Evolutionary conservation across 2,329 filamentous ascomycete species (phyloP).

Genomic region (Alternaria panax): DNA sequence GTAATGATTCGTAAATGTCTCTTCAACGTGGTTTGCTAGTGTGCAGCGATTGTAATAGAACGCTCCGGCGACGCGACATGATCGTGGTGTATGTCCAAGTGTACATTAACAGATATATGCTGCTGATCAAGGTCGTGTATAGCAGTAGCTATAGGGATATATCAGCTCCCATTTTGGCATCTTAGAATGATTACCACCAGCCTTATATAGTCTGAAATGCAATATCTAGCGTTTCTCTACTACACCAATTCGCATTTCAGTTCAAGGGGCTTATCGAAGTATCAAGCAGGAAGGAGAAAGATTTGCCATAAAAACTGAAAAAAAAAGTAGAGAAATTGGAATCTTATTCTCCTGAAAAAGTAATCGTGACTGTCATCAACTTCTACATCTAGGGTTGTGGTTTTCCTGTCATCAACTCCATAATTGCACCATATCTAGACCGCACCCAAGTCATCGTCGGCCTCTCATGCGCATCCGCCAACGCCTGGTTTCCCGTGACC

Average conservation of each 20-base stretch:
- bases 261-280: background rate
- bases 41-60: no score
- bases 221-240: no score
- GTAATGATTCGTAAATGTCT: no score
- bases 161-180: no score
- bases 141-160: no score
- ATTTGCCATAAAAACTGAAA: background rate
- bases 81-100: no score
- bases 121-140: no score
- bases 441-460: background rate
- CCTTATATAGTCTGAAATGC: no score
- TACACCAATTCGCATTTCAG: background rate
- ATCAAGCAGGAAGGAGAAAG: background rate
- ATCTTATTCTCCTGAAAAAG: background rate
- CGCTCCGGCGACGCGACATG: no score
- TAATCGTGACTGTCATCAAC: background rate
- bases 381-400: background rate
- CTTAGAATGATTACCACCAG: no score
- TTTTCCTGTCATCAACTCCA: background rate
- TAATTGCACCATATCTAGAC: constrained; percentile 4
- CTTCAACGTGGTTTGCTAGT: no score
- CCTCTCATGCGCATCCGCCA: constrained; percentile 14
- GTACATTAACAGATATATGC: no score
- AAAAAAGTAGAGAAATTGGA: background rate
- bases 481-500: constrained; percentile 23